These are phyloP conservation scores for Nannizzia gypsea DNA, from an alignment of 2,329 filamentous ascomycete species.

Conservation along the genomic window DNA sequence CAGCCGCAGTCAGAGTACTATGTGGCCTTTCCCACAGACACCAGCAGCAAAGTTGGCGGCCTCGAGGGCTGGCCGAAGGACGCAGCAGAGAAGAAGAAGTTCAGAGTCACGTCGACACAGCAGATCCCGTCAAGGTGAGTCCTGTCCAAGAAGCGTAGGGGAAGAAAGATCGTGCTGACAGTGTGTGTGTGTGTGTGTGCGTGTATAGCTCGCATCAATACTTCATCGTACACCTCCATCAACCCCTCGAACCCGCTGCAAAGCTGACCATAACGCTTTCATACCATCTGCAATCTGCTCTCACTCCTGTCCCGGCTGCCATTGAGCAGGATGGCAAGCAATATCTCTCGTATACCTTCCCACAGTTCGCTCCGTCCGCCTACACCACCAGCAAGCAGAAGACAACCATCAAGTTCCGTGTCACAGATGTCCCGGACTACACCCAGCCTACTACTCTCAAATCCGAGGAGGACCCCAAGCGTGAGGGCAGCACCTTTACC, in stretches of 20 bases:
- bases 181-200: no score
- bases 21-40: constrained; percentile 66
- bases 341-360: constrained; percentile 76
- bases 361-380: constrained; percentile 68
- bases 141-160: not conserved
- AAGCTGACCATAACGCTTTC: constrained; percentile 81
- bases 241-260: constrained; percentile 59
- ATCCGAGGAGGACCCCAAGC: constrained; percentile 57
- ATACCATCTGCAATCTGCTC: constrained; percentile 68
- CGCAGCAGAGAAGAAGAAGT: constrained; percentile 53
- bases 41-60: constrained; percentile 67
- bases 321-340: constrained; percentile 81
- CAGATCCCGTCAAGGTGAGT: constrained; percentile 21
- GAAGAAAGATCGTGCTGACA: not conserved
- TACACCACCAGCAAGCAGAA: constrained; percentile 88
- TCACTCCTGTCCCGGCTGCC: constrained; percentile 64
- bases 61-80: constrained; percentile 92
- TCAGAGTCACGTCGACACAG: constrained; percentile 58
- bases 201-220: constrained; percentile 60
- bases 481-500: constrained; percentile 71
- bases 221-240: constrained; percentile 69
- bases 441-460: constrained; percentile 56
- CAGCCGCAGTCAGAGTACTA: constrained; percentile 82
- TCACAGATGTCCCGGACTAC: constrained; percentile 68
- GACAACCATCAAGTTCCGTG: constrained; percentile 86